Percentiles rank a stretch among this genome's conserved stretches.
phyloP scores from a whole-genome alignment of 805 yeast species.

The Starmerella etchellsii region DNA sequence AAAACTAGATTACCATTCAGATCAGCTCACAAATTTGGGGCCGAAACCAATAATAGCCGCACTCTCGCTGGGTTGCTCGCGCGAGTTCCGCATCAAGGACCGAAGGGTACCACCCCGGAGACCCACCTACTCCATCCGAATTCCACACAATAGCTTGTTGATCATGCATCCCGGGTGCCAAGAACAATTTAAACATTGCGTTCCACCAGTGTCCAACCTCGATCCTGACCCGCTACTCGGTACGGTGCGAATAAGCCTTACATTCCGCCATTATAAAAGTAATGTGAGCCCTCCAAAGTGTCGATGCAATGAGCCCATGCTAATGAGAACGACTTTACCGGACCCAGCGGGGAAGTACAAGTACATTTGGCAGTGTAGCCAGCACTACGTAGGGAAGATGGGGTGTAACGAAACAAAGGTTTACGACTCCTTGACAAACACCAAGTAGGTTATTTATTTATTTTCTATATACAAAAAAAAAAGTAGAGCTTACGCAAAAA shows the following conservation, averaged over 20 bases:
- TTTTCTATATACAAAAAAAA: constrained; percentile 11
- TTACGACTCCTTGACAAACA: neutral
- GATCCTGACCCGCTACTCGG: constrained; percentile 40
- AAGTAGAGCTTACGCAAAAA: constrained; percentile 12
- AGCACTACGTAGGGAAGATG: constrained; percentile 22
- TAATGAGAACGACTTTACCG: constrained; percentile 43
- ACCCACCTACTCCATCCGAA: constrained; percentile 39
- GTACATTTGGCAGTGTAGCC: constrained; percentile 56
- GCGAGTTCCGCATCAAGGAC: constrained; percentile 48
- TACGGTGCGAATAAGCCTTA: constrained; percentile 44
- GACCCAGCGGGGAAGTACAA: constrained; percentile 25
- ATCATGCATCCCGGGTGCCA: constrained; percentile 73
- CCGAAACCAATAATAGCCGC: constrained; percentile 60
- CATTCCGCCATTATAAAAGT: constrained; percentile 45
- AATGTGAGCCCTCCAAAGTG: constrained; percentile 33
- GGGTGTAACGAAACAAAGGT: constrained; percentile 19
- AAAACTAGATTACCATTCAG: constrained; percentile 65
- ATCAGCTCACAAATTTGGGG: constrained; percentile 57
- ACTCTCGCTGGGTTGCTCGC: constrained; percentile 52
- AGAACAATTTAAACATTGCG: constrained; percentile 58
- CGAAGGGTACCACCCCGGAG: constrained; percentile 12
- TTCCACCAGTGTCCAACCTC: constrained; percentile 34
- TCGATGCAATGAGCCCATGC: constrained; percentile 35
- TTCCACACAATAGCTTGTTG: constrained; percentile 57
- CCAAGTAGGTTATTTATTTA: neutral